Evolutionary conservation across 169 alveolate genomes (phyloP), one percentile per base, ranked within the genome.

Genomic region (Plasmodium coatneyi): DNA sequence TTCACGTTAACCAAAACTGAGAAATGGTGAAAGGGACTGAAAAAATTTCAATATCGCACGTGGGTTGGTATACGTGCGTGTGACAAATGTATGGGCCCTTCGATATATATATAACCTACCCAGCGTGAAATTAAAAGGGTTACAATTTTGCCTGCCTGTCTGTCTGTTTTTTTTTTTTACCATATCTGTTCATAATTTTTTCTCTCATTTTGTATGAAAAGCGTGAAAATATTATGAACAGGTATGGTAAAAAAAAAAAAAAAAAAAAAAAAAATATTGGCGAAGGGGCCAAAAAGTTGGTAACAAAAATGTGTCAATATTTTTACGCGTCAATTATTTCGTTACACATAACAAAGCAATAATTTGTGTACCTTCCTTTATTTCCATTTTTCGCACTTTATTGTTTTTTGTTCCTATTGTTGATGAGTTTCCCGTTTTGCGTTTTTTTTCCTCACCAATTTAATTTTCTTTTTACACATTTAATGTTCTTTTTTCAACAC

Each of bases 211-310:
- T 22, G n/a, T 5, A 10, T 25, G n/a, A 66, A 5, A 22, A 66
- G 36, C n/a, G 76, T n/a, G n/a, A 66, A 66, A 66, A 66, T 25
- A 66, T 66, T 66, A 66, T 66, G 76, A 66, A 66, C 76, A 66
- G 30, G 39, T 25, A 66, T n/a, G 74, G 32, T n/a, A 1, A n/a
- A 60, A 25, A 60, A 60, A 54, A 7, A 7, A n/a, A 56, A 14
- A 60, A 60, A 60, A 60, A n/a, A 60, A 60, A 60, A 66, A 66
- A 3, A 14, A 0, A 14, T 12, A 49, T 49, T 10, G n/a, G 10
- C 76, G 1, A 60, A 60, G 32, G 32, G 74, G 39, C n/a, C 36
- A 66, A 66, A 66, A 66, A 25, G 76, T 66, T 66, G 76, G 41
- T 66, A 22, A 66, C 39, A 66, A 66, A 66, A 22, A 66, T 25